phyloP scores from a whole-genome alignment of 345 rosid genomes.

The Gynandropsis gynandra region DNA sequence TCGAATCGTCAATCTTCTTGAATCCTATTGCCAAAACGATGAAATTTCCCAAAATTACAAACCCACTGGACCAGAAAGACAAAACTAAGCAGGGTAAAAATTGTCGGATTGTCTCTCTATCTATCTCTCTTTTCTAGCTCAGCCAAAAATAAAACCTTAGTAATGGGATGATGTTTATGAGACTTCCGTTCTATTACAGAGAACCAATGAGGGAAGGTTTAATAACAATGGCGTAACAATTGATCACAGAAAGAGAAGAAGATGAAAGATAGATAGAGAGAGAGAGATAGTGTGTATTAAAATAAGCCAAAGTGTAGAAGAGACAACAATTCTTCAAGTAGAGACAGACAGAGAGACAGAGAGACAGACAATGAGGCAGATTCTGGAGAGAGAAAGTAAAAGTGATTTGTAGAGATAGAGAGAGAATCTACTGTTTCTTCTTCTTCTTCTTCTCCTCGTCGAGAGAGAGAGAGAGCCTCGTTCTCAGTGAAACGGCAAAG shows the following conservation, averaged over 20 bases:
- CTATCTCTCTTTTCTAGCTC: too few species aligned
- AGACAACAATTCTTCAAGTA: constrained; percentile 60
- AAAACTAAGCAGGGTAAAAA: neutral
- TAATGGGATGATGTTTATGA: neutral
- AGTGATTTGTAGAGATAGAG: constrained; percentile 24
- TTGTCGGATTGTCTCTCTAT: too few species aligned
- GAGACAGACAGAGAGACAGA: constrained; percentile 67
- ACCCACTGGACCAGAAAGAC: constrained; percentile 16
- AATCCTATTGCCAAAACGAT: constrained; percentile 5
- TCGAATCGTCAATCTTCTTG: neutral
- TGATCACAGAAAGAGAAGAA: constrained; percentile 6
- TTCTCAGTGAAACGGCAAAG: constrained; percentile 63
- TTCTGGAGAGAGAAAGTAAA: constrained; percentile 24
- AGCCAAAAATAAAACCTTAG: constrained; percentile 14
- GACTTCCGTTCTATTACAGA: constrained; percentile 13
- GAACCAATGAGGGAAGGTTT: constrained; percentile 27
- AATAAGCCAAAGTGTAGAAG: constrained; percentile 62
- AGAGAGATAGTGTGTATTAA: constrained; percentile 23
- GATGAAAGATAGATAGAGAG: constrained; percentile 23
- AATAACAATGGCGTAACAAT: constrained; percentile 11
- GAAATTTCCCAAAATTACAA: constrained; percentile 7
- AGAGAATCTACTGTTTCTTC: constrained; percentile 26
- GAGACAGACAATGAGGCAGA: constrained; percentile 45
- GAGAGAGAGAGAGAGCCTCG: constrained; percentile 46
- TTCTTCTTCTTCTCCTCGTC: constrained; percentile 17